These are phyloP conservation scores for Candida anutae DNA, from an alignment of 1,139 yeast genomes.

Conservation along the genomic window DNA sequence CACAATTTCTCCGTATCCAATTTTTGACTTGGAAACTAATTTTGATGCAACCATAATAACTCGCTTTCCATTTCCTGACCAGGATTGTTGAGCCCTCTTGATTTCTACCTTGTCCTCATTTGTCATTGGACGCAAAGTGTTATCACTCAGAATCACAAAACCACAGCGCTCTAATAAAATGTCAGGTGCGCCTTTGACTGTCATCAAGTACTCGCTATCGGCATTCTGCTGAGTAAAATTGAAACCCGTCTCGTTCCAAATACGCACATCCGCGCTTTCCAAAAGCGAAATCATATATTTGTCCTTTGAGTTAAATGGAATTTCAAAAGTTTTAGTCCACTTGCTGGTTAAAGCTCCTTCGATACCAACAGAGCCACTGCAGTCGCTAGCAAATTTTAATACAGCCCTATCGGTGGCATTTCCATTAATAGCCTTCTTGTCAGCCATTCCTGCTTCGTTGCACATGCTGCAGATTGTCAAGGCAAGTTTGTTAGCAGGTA, in stretches of 20 bases:
- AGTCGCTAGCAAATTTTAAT: conserved; percentile 25
- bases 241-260: conserved; percentile 9
- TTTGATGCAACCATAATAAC: conserved; percentile 35
- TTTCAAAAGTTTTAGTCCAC: conserved; percentile 22
- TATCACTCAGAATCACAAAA: conserved; percentile 11
- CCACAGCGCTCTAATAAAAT: conserved; percentile 29
- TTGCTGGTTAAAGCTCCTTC: conserved; percentile 4
- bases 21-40: conserved; percentile 10
- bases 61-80: conserved; percentile 39
- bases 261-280: conserved; percentile 7
- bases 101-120: conserved; percentile 11
- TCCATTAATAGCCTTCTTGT: conserved; percentile 25
- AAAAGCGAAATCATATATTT: conserved; percentile 38
- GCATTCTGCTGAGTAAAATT: conserved; percentile 4
- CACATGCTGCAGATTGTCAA: conserved; percentile 28
- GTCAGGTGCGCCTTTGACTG: conserved; percentile 48
- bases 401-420: conserved; percentile 47
- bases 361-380: conserved; percentile 6
- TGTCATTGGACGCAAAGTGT: conserved; percentile 8
- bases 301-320: conserved; percentile 41
- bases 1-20: too few relatives aligned
- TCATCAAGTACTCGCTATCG: conserved; percentile 14
- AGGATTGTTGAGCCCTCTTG: conserved; percentile 21
- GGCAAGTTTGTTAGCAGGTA: conserved; percentile 8
- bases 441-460: conserved; percentile 27